A percentile compares a stretch with the other conserved stretches of the same genome.
phyloP scores from a whole-genome alignment of 2,329 filamentous ascomycete species.

The Fusarium fujikuroi region DNA sequence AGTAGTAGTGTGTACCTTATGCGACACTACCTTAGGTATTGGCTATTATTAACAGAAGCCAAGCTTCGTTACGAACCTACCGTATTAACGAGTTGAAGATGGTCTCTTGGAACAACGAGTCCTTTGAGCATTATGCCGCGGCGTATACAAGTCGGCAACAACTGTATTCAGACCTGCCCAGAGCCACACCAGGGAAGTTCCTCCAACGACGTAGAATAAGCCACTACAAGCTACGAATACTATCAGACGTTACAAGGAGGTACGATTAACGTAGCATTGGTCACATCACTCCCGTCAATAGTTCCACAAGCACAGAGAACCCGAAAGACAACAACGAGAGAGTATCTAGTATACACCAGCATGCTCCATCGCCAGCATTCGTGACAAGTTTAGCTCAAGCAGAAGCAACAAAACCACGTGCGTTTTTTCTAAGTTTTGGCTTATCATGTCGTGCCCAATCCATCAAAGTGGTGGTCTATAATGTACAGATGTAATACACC shows the following conservation, averaged over 20 bases:
- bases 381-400: neutral
- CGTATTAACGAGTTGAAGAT: neutral
- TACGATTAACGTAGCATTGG: neutral
- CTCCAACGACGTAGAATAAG: neutral
- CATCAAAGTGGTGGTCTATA: constrained; percentile 2
- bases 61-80: neutral
- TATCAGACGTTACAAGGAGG: neutral
- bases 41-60: neutral
- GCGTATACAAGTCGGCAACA: neutral
- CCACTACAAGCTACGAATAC: neutral
- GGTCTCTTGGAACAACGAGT: neutral
- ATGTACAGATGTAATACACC: constrained; percentile 19
- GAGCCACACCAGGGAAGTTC: neutral
- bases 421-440: neutral
- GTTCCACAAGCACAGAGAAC: neutral
- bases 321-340: neutral
- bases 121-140: too few relatives aligned
- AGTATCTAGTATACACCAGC: neutral
- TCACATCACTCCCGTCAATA: neutral
- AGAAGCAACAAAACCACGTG: neutral
- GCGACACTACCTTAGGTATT: neutral
- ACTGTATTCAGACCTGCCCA: neutral
- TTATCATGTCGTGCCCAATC: neutral
- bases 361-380: neutral
- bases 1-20: neutral